Percentiles rank a stretch among this genome's conserved stretches.
Conservation (phyloP, 805 yeast species). For the Saccharomyces jurei region DNA sequence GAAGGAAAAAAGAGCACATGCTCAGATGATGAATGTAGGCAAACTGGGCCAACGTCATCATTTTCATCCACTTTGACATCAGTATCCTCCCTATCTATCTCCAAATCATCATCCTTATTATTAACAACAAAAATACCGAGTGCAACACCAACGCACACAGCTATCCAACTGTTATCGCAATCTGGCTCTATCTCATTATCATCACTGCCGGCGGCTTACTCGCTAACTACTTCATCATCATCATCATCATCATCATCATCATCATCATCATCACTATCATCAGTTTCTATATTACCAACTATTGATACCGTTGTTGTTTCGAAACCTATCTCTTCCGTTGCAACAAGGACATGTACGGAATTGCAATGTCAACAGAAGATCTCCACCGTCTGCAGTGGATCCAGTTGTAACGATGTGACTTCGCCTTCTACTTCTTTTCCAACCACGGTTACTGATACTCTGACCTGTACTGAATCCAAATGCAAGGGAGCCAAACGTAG, state of each 20-base stretch:
- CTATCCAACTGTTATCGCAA: slow-evolving; percentile 12
- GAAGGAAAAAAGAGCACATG: not conserved
- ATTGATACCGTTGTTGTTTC: slow-evolving; percentile 12
- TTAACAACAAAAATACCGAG: not conserved
- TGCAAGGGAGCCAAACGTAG: not conserved
- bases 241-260: not conserved
- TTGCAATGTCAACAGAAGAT: not conserved
- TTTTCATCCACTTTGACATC: not conserved
- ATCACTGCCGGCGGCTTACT: slow-evolving; percentile 25
- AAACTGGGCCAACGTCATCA: not conserved
- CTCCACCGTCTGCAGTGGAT: not conserved
- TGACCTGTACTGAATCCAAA: not conserved
- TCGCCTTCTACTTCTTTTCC: not conserved
- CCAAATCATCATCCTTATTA: not conserved
- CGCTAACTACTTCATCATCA: slow-evolving; percentile 16
- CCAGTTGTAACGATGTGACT: not conserved
- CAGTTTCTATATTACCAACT: slow-evolving; percentile 2
- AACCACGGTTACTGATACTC: not conserved
- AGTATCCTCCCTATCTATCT: not conserved
- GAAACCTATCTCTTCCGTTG: slow-evolving; percentile 7
- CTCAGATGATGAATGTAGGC: not conserved
- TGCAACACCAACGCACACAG: not conserved
- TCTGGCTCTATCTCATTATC: slow-evolving; percentile 3
- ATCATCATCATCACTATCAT: not conserved
- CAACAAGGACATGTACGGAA: slow-evolving; percentile 5